These are phyloP conservation scores for Breynia disticha DNA, from an alignment of 441 rosid species.

Conservation along the genomic window DNA sequence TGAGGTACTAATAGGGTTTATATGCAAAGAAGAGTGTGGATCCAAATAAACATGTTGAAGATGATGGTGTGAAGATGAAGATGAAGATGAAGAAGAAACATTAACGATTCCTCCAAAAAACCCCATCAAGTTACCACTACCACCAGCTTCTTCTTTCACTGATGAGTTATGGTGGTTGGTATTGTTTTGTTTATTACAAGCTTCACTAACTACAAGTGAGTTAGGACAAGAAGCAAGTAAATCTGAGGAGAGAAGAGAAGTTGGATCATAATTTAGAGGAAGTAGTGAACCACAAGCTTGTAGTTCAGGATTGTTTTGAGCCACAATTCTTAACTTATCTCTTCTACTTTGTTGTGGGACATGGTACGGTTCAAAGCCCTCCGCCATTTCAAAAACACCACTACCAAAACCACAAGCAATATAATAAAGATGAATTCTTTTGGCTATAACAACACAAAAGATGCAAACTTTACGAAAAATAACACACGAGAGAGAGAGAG, in stretches of 20 bases:
- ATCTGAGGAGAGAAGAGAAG: constrained; percentile 41
- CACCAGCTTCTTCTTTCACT: constrained; percentile 30
- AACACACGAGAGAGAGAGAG: background rate
- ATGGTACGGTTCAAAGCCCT: constrained; percentile 62
- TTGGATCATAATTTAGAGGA: constrained; percentile 29
- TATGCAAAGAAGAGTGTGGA: constrained; percentile 33
- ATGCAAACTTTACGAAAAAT: background rate
- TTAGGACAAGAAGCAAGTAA: background rate
- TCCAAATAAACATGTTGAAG: constrained; percentile 25
- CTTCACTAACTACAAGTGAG: background rate
- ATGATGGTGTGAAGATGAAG: constrained; percentile 20
- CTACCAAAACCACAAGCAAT: constrained; percentile 9
- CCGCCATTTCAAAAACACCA: constrained; percentile 45
- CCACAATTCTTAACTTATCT: constrained; percentile 51
- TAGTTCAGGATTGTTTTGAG: constrained; percentile 33
- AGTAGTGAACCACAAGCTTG: constrained; percentile 24
- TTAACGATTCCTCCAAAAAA: constrained; percentile 28
- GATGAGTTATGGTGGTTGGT: too few relatives aligned
- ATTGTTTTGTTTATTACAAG: background rate
- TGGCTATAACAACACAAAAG: background rate
- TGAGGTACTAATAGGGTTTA: constrained; percentile 37
- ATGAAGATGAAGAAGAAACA: constrained; percentile 25
- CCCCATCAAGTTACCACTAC: constrained; percentile 29
- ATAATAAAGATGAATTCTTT: background rate
- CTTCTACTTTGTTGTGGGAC: constrained; percentile 69